Evolutionary conservation across 1,284 basidiomycete species (phyloP).

Genomic region (Trametes pubescens): DNA sequence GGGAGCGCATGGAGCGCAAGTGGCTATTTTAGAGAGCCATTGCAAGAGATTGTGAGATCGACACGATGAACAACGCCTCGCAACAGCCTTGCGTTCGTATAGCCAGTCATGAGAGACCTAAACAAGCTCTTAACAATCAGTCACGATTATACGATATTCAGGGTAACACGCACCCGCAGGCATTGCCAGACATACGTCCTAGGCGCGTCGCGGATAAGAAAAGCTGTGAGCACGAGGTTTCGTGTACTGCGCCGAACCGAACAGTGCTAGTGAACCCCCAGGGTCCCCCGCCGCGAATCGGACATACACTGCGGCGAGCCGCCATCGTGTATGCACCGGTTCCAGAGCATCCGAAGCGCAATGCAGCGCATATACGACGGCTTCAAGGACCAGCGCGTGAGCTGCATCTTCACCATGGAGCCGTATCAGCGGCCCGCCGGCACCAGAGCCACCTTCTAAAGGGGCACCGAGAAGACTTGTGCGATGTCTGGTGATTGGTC

Average conservation of each 20-base stretch:
- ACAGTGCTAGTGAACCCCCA: background rate
- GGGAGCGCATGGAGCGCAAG: background rate
- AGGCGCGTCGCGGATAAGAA: background rate
- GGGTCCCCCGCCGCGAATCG: background rate
- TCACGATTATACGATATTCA: background rate
- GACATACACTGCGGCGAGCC: background rate
- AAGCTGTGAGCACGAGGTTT: background rate
- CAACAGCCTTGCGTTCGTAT: too few relatives aligned
- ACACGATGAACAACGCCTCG: background rate
- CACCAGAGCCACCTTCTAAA: background rate
- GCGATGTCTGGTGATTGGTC: background rate
- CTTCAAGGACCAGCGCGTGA: conserved; percentile 2
- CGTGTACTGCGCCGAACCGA: background rate
- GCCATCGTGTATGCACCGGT: conserved; percentile 2
- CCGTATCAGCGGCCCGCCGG: conserved; percentile 2
- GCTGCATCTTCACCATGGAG: background rate
- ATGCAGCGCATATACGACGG: background rate
- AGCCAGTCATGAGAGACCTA: too few relatives aligned
- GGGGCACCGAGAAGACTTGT: background rate
- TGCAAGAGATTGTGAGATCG: background rate
- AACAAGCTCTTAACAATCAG: background rate
- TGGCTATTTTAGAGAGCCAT: background rate
- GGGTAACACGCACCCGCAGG: background rate
- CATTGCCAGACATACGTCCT: too few relatives aligned
- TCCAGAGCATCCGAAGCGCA: background rate